Evolutionary conservation across 345 rosid species (phyloP), one percentile per base, ranked within the genome.

Genomic region (Acer saccharum): DNA sequence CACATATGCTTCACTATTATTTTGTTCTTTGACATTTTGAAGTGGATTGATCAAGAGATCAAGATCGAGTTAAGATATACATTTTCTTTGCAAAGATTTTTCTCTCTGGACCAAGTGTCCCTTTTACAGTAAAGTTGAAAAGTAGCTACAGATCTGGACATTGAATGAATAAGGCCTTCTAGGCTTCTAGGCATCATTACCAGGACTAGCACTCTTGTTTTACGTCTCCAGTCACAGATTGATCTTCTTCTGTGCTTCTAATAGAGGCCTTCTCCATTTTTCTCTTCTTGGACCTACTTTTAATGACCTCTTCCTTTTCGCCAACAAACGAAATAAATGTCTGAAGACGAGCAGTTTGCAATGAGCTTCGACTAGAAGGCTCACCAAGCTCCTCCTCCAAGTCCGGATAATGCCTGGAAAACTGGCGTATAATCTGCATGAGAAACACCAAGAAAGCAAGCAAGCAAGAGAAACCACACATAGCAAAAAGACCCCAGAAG

Each of bases 401-500:
- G 62, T 50, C 39, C 48, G 21, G 69, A 18, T 3, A 39, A 55
- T 69, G 23, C 29, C 73, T 27, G 14, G 43, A 20, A 29, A 67
- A 79, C 50, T 68, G 61, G 43, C 52, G 48, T 1, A 44, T 8
- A 3, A 60, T 76, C 68, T 11, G n/a, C 9, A 66, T 2, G 23
- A 81, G 18, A 14, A 72, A 68, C 23, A 77, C 4, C 2, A 72
- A 9, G 73, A 81, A 73, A 21, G 80, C 27, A 46, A 72, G 18
- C 14, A 76, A 48, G 23, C 74, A 67, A 6, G 69, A 25, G 0
- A 35, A 2, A 11, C 80, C 74, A 18, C 73, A 75, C 12, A 80
- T 29, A 57, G 68, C 55, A 39, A 50, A 80, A 5, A 76, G 83
- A 6, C 83, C 80, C 75, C 70, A 60, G 27, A 81, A 73, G 80